Evolutionary conservation across 2,329 filamentous ascomycete species (phyloP).

Genomic region (Aspergillus sp.): DNA sequence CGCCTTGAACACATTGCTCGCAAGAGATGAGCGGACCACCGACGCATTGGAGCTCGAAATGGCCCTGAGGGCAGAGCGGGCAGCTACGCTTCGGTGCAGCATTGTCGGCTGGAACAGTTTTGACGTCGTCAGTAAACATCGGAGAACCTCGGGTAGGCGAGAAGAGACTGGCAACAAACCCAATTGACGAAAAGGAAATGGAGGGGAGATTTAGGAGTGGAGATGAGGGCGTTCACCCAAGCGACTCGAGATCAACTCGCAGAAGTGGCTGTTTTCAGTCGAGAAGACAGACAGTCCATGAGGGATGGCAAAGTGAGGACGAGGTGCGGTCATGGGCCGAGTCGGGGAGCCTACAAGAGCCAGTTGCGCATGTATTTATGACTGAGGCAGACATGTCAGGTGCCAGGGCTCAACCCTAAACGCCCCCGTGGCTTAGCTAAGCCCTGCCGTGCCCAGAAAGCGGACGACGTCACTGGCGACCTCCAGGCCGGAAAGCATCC

Average conservation of each 20-base stretch:
- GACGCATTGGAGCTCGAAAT: conserved; percentile 35
- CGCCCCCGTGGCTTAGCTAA: too few relatives aligned
- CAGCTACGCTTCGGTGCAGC: conserved; percentile 37
- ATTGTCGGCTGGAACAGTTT: conserved; percentile 30
- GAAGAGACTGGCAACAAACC: conserved; percentile 12
- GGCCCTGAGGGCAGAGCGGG: conserved; percentile 38
- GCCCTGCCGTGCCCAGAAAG: conserved; percentile 5
- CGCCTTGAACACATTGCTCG: conserved; percentile 35
- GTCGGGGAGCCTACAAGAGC: too few relatives aligned
- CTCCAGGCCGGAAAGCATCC: too few relatives aligned
- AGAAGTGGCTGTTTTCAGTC: conserved; percentile 23
- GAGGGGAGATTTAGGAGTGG: conserved; percentile 15
- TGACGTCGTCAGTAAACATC: conserved; percentile 20
- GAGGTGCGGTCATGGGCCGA: conserved; percentile 20
- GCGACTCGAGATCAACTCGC: conserved; percentile 24
- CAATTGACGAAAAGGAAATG: conserved; percentile 24
- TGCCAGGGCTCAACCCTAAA: conserved; percentile 4
- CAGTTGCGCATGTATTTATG: conserved; percentile 2
- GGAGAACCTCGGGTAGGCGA: conserved; percentile 19
- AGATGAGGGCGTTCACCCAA: conserved; percentile 23
- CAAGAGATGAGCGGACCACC: conserved; percentile 31
- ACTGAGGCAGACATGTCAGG: conserved; percentile 18
- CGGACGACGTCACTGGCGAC: conserved; percentile 24
- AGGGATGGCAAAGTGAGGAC: conserved; percentile 14
- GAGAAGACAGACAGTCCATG: conserved; percentile 20